Conservation (phyloP, 345 rosid species). For the Physaria fendleri region DNA sequence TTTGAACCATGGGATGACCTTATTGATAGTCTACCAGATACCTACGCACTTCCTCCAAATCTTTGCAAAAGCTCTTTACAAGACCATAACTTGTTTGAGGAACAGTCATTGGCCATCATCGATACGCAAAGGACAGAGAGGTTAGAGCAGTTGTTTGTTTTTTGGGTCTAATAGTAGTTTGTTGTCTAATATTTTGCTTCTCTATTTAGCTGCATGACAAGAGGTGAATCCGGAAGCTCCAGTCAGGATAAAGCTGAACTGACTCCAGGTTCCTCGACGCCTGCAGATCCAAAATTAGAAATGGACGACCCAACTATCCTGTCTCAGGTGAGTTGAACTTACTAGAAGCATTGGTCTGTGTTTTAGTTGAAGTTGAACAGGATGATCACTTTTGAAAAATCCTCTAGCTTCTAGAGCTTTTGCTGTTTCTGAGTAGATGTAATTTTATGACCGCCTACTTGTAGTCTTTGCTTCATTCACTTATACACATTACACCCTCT, state of each 20-base stretch:
- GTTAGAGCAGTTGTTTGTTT: slow-evolving; percentile 22
- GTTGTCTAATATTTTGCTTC: not conserved
- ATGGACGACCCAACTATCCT: slow-evolving; percentile 38
- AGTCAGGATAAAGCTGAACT: slow-evolving; percentile 50
- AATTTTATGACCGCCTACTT: not conserved
- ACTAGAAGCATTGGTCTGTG: slow-evolving; percentile 6
- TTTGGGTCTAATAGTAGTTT: slow-evolving; percentile 2
- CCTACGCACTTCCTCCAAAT: slow-evolving; percentile 36
- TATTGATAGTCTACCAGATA: slow-evolving; percentile 37
- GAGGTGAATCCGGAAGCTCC: slow-evolving; percentile 47
- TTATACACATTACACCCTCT: not conserved
- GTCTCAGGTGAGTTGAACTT: slow-evolving; percentile 50
- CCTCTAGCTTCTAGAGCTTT: not conserved
- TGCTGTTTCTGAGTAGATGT: not conserved
- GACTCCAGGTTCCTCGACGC: slow-evolving; percentile 64
- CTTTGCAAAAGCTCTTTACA: slow-evolving; percentile 38
- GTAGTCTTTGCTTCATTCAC: slow-evolving; percentile 3
- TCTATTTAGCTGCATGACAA: slow-evolving; percentile 31
- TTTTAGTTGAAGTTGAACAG: not conserved
- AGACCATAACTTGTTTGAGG: slow-evolving; percentile 37
- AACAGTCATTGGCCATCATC: slow-evolving; percentile 44
- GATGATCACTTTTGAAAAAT: not conserved
- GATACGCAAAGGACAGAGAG: slow-evolving; percentile 58
- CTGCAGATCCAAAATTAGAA: slow-evolving; percentile 47
- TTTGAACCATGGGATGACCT: slow-evolving; percentile 54